These are phyloP conservation scores for Glaciozyma martinii DNA, from an alignment of 768 basidiomycete species.

Conservation along the genomic window DNA sequence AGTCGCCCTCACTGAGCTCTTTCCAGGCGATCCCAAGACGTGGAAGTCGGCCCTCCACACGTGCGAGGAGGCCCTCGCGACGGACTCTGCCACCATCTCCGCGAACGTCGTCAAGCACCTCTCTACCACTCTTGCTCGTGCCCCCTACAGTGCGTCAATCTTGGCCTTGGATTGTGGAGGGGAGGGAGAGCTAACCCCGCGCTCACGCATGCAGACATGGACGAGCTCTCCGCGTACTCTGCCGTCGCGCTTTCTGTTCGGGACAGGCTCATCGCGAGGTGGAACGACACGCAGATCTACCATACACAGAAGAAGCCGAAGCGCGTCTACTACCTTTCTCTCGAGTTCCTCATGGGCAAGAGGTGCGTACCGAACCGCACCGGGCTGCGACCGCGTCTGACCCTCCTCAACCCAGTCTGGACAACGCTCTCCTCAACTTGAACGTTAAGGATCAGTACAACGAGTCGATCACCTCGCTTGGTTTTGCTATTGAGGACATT, in stretches of 20 bases:
- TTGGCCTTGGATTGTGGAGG: slow-evolving; percentile 51
- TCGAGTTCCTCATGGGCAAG: slow-evolving; percentile 16
- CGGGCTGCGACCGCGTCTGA: slow-evolving; percentile 8
- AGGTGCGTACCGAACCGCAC: slow-evolving; percentile 61
- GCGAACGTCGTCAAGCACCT: slow-evolving; percentile 21
- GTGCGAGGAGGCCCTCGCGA: slow-evolving; percentile 7
- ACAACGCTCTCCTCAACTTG: slow-evolving; percentile 76
- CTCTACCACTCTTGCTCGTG: slow-evolving; percentile 70
- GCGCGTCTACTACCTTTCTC: slow-evolving; percentile 50
- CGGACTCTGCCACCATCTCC: slow-evolving; percentile 6
- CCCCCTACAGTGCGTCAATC: slow-evolving; percentile 63
- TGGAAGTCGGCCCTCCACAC: slow-evolving; percentile 23
- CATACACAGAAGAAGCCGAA: slow-evolving; percentile 41
- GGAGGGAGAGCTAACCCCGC: slow-evolving; percentile 73
- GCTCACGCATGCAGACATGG: slow-evolving; percentile 67
- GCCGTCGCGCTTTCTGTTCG: slow-evolving; percentile 78
- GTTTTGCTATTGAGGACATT: slow-evolving; percentile 50
- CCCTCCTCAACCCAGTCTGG: slow-evolving; percentile 40
- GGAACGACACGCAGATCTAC: slow-evolving; percentile 31
- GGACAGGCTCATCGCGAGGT: slow-evolving; percentile 54
- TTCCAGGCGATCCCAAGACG: slow-evolving; percentile 16
- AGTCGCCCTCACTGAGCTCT: slow-evolving; percentile 11
- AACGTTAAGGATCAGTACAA: slow-evolving; percentile 68
- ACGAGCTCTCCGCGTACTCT: slow-evolving; percentile 79
- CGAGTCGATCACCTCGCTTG: slow-evolving; percentile 61